These are phyloP conservation scores for Boletus sensibilis DNA, from an alignment of 768 basidiomycete genomes.

Conservation along the genomic window DNA sequence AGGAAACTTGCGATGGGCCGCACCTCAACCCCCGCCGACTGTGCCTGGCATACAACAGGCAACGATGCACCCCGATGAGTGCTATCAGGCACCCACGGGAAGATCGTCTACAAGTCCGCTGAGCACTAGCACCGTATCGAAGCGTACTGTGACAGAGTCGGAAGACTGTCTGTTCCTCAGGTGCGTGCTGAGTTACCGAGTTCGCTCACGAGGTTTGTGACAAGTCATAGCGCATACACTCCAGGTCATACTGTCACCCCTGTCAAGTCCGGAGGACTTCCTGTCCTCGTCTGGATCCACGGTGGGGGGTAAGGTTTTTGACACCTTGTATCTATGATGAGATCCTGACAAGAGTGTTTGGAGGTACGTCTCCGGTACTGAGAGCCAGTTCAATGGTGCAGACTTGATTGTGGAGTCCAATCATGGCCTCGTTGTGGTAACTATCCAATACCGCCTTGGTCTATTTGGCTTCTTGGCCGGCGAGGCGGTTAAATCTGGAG, in stretches of 20 bases:
- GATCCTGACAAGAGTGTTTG: not conserved
- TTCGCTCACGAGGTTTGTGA: not conserved
- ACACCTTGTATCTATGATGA: not conserved
- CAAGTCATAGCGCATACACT: not conserved
- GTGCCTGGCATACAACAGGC: not conserved
- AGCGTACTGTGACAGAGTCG: not conserved
- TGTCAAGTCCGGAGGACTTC: not conserved
- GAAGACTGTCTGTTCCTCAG: conserved; percentile 12
- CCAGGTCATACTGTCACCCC: not conserved
- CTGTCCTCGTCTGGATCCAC: conserved; percentile 8
- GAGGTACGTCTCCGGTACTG: not conserved
- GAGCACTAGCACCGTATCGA: not conserved
- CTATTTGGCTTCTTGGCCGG: conserved; percentile 8
- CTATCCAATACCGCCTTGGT: conserved; percentile 11
- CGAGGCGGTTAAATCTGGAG: not conserved
- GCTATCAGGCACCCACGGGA: not conserved
- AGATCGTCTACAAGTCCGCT: not conserved
- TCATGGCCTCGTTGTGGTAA: conserved; percentile 6
- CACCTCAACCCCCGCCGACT: not conserved
- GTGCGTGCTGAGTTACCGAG: not conserved
- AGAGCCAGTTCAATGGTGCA: not conserved
- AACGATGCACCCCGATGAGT: not conserved
- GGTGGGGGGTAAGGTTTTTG: conserved; percentile 5
- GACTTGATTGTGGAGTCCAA: conserved; percentile 4
- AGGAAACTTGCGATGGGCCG: conserved; percentile 9